A percentile compares a stretch with the other conserved stretches of the same genome.
Conservation (phyloP, 306 rosid species). For the Corylus avellana region DNA sequence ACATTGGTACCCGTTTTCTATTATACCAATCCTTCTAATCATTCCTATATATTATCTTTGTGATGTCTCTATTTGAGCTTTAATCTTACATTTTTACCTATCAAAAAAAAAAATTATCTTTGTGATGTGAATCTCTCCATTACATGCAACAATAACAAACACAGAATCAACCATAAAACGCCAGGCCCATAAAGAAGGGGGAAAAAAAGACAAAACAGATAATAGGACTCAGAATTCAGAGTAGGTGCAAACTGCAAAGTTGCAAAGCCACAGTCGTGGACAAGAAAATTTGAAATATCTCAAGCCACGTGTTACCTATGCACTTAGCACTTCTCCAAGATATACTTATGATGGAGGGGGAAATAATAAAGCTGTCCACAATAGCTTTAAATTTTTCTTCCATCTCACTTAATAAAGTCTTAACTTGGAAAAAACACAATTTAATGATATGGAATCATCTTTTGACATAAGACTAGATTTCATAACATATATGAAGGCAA, state of each 20-base stretch:
- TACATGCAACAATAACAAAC: neutral
- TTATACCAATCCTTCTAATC: neutral
- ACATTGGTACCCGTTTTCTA: neutral
- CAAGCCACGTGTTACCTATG: neutral
- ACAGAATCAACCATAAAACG: neutral
- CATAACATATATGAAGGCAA: conserved; percentile 14
- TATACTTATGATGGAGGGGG: neutral
- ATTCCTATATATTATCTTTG: neutral
- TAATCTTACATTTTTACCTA: too few species aligned
- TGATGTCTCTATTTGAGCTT: neutral
- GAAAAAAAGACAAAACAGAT: neutral
- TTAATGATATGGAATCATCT: neutral
- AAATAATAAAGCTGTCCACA: neutral
- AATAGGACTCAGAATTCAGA: neutral
- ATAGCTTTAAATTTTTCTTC: neutral
- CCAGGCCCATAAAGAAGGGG: neutral
- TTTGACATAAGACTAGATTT: conserved; percentile 24
- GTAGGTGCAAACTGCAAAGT: neutral
- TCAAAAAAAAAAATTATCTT: neutral
- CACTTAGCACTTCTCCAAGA: neutral
- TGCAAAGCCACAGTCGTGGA: neutral
- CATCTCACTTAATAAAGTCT: neutral
- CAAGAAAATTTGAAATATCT: neutral
- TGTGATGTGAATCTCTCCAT: neutral
- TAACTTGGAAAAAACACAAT: neutral